Evolutionary conservation across 208 protist species (phyloP).

Genomic region (Leishmania arabica): DNA sequence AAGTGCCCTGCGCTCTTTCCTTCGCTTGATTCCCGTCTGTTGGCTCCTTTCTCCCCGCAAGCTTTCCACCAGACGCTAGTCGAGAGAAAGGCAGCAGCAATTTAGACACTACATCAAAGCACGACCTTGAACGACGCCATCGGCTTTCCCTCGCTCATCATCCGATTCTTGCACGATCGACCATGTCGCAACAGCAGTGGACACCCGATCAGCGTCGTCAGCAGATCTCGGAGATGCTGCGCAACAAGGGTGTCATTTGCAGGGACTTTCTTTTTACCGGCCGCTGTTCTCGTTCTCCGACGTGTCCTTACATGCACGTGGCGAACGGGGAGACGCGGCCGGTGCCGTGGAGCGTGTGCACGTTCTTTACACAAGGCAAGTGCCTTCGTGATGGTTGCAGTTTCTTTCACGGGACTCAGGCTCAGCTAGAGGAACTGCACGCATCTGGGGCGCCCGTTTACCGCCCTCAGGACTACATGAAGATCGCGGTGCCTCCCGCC

Average conservation of each 20-base stretch:
- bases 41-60: not conserved
- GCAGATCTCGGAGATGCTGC: slow-evolving; percentile 58
- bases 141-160: not conserved
- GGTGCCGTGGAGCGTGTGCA: slow-evolving; percentile 66
- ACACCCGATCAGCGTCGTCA: slow-evolving; percentile 34
- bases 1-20: not conserved
- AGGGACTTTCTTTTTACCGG: slow-evolving; percentile 44
- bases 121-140: not conserved
- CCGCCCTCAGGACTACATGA: slow-evolving; percentile 75
- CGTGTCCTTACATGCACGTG: slow-evolving; percentile 84
- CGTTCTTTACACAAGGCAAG: slow-evolving; percentile 65
- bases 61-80: not conserved
- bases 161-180: not conserved
- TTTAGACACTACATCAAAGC: not conserved
- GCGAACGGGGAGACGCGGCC: slow-evolving; percentile 53
- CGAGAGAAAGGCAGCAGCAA: not conserved
- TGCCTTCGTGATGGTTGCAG: slow-evolving; percentile 73
- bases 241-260: slow-evolving; percentile 84
- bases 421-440: slow-evolving; percentile 59
- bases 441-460: slow-evolving; percentile 45
- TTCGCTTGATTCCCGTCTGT: slow-evolving; percentile 10
- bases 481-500: slow-evolving; percentile 50
- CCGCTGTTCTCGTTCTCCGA: slow-evolving; percentile 38
- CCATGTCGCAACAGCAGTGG: slow-evolving; percentile 20
- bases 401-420: slow-evolving; percentile 77